Evolutionary conservation across 352 stramenopile species (phyloP), one percentile per base, ranked within the genome.

Genomic region (Aphanomyces invadans): DNA sequence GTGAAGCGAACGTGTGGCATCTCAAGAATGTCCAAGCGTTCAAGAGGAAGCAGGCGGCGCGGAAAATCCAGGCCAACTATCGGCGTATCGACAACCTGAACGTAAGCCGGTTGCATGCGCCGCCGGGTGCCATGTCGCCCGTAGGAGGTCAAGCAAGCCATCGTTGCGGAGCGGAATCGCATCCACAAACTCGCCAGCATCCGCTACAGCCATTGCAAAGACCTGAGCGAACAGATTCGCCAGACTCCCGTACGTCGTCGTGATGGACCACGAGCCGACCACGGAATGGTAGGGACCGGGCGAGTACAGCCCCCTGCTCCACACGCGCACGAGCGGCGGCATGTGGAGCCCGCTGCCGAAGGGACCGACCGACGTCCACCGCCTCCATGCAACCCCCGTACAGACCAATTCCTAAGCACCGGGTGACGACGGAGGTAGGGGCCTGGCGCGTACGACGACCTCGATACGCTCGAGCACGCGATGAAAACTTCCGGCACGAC

Each of bases 21-120:
- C 33, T 57, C 10, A 67, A 67, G 32, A 67, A 67, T 21, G 48
- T 67, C n/a, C 60, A 67, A 38, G 19, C 38, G 36, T 59, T 51
- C 23, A 44, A 57, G 21, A 67, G 36, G 26, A 11, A 55, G 17
- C 38, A 59, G 33, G 60, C 60, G 32, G 42, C 39, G 19, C 26
- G 36, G 23, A 56, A 60, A 28, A 59, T 67, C 26, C 42, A 55
- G 19, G 38, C 60, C 11, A 67, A 49, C 19, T 49, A 59, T 26
- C 39, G 38, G 19, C 60, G 39, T 26, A 51, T 67, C 11, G 60
- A 67, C 49, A 67, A 67, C 49, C 38, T 67, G 19, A 67, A 67
- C 4, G 60, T 67, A 59, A 9, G 46, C 0, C 52, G 15, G 36
- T 0, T 60, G 21, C 12, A 29, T 42, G 4, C 31, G 15, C 59